Evolutionary conservation across 805 yeast species (phyloP), one percentile per base, ranked within the genome.

Genomic region (Candida hispaniensis): DNA sequence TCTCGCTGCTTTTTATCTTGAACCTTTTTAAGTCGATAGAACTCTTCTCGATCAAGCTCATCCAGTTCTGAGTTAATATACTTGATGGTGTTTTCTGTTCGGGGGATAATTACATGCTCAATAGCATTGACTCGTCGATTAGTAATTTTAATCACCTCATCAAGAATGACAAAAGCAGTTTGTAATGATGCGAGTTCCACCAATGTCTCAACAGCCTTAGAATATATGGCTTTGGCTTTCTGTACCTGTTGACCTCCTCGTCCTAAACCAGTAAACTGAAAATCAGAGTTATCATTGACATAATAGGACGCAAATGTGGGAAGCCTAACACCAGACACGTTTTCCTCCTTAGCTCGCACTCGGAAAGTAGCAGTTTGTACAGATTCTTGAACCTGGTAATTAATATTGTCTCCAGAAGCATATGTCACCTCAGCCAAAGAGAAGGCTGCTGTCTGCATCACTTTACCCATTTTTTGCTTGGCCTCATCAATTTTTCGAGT

Each of bases 181-280:
- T 88, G 98, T 51, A 91, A 65, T 8, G 96, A 83, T 0, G 98
- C 98, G 47, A 88, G 68, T 55, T 85, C 96, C 18, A 88, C 96
- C 44, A 88, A 68, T 0, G 96, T 85, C 60, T 91, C 97, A n/a
- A 91, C 96, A 9, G 95, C 94, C 51, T 77, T 81, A 21, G 95
- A 77, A 59, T 91, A 91, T 14, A 91, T 94, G 46, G 72, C 71
- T 59, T 86, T 85, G 39, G 97, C 96, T 58, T 78, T 79, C 59
- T 81, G 94, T 38, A 88, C 93, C 57, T 88, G 97, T 60, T 88
- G 97, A 45, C 98, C 97, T 60, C 98, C 98, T 58, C 96, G 72
- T 34, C 98, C 98, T 47, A 88, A 67, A 48, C 98, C 98, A 4
- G 97, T 88, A 73, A 88, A 66, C 58, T 82, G 82, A 67, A 88